Evolutionary conservation across 1,284 basidiomycete species (phyloP), one percentile per base, ranked within the genome.

Genomic region (Boletus albobrunnescens): DNA sequence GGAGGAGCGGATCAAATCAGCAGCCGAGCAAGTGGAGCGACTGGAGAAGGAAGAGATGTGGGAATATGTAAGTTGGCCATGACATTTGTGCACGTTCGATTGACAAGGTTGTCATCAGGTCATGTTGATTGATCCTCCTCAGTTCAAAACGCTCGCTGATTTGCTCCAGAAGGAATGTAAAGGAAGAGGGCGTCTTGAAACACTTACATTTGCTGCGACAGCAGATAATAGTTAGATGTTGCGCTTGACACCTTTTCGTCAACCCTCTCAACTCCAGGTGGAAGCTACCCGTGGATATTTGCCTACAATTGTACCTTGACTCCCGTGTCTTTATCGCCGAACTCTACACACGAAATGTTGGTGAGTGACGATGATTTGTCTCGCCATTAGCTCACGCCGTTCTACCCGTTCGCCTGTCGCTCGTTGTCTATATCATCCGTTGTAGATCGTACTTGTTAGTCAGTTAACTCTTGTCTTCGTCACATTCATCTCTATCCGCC

Each of bases 81-180:
- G 31, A 20, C 50, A 30, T 41, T 12, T 20, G 16, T 20, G 13
- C 19, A 27, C n/a, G 8, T 33, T 32, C 47, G 5, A 54, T 42
- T 50, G 42, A 46, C 44, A n/a, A 36, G 24, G 28, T 12, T 33
- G 40, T 33, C 43, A 28, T 6, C 58, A 95, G 93, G 79, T 87
- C 42, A 80, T 94, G 64, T 77, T 93, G 41, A 98, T 99, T 58
- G 93, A 96, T 63, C 96, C 96, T 5, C 82, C 88, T 33, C 84
- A 92, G 57, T 94, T 97, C 77, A 83, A 90, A 38, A 75, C 87
- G 16, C 81, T 99, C 61, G 91, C 90, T 59, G 94, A 98, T 52
- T 68, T 99, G 27, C 71, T 99, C 44, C 87, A 94, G 63, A 87
- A 87, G 59, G 91, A 96, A 62, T 91, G 88, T 60, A 91, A 94